Base-by-base conservation (phyloP, 176 grass and related monocot species). In the Aegilops tauschii region DNA sequence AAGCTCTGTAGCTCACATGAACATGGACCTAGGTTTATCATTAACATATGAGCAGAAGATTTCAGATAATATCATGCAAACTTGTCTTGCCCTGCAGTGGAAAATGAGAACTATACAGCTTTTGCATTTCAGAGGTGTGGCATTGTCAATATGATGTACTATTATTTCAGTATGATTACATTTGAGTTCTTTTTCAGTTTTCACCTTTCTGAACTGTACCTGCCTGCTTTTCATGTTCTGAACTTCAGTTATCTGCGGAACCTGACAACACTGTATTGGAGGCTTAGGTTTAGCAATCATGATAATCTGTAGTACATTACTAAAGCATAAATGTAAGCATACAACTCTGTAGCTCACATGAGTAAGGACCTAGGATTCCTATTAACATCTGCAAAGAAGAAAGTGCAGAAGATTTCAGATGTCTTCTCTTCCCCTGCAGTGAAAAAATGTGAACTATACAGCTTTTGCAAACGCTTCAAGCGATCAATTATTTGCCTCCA, bases 61-160 rank as follows among this genome's bases (percentile, higher is more conserved):
- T 25, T 25, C 23, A 25, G 23, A 25, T 25, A 25, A 25, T 25
- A 25, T 25, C 23, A 25, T 25, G 23, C 23, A 25, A 25, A 25
- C 23, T 25, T 25, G 23, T 25, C 23, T 25, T 25, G 23, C 23
- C 23, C 23, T 25, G 23, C 23, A 25, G 23, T 25, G 23, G 23
- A 25, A 25, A 25, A 25, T 25, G 23, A 25, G 23, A 25, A 25
- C 23, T 25, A 25, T 25, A 25, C 23, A 25, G 23, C 23, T 25
- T 25, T 25, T 25, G 23, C 23, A 25, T 25, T 25, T 25, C 23
- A 25, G 23, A 25, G 23, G 23, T 83, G 47, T 63, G 67, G 58
- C 18, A 54, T 34, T 82, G 88, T 86, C 73, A 54, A 90, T 86
- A 90, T 72, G 39, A 20, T 78, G 78, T 78, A 40, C 4, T 74